phyloP scores from a whole-genome alignment of 2,329 filamentous ascomycete genomes.

The Thielaviopsis ethacetica region DNA sequence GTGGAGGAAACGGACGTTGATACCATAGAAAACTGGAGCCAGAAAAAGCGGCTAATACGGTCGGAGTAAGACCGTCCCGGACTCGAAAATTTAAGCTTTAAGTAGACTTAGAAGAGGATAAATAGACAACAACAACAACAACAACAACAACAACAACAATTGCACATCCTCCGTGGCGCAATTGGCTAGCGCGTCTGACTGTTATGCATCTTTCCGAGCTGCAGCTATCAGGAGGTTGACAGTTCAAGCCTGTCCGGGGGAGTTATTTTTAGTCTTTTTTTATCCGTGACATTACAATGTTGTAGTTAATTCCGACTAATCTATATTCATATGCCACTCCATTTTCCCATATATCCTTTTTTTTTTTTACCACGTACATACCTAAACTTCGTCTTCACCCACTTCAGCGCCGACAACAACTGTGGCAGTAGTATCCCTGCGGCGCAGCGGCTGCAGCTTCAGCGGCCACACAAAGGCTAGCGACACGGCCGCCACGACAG shows the following conservation, averaged over 20 bases:
- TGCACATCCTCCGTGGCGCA: conserved; percentile 23
- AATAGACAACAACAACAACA: too few relatives aligned
- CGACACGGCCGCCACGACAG: conserved; percentile 30
- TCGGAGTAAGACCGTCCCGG: too few relatives aligned
- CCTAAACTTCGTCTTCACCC: conserved; percentile 31
- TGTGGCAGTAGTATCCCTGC: background rate
- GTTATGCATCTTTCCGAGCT: conserved; percentile 22
- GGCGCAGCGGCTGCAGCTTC: conserved; percentile 33
- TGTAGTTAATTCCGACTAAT: background rate
- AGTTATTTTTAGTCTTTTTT: background rate
- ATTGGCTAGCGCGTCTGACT: conserved; percentile 45
- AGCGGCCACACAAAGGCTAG: conserved; percentile 32
- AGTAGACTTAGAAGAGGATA: too few relatives aligned
- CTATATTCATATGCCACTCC: background rate
- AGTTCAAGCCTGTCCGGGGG: conserved; percentile 13
- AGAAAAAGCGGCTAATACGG: too few relatives aligned
- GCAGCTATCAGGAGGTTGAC: conserved; percentile 13
- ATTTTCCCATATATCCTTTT: background rate
- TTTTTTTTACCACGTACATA: background rate
- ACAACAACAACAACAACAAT: too few relatives aligned
- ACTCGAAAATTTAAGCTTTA: too few relatives aligned
- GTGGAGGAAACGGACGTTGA: too few relatives aligned
- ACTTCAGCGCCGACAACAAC: conserved; percentile 32
- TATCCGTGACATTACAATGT: background rate
- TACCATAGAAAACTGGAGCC: too few relatives aligned